Percentiles rank a stretch among this genome's conserved stretches.
These are phyloP conservation scores for Akebia trifoliata DNA, from an alignment of 164 flowering plant genomes.

Conservation along the genomic window DNA sequence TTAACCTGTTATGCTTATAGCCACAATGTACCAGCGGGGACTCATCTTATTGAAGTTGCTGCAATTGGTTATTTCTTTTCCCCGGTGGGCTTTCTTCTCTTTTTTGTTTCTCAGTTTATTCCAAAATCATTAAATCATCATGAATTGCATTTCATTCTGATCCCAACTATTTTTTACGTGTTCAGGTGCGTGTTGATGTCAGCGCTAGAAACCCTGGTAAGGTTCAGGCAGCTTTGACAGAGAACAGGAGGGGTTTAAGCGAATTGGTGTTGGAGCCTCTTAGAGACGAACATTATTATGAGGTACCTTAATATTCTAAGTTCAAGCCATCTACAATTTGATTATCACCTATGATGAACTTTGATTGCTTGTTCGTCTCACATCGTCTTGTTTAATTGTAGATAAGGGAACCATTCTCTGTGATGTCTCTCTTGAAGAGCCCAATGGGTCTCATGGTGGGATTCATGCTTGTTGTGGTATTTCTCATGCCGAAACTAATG, in stretches of 20 bases:
- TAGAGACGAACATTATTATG: slow-evolving; percentile 80
- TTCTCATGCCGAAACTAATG: slow-evolving; percentile 85
- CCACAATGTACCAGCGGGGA: slow-evolving; percentile 89
- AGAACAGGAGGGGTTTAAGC: slow-evolving; percentile 66
- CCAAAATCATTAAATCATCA: not conserved
- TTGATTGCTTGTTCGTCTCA: not conserved
- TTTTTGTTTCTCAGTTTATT: not conserved
- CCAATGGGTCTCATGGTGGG: slow-evolving; percentile 99
- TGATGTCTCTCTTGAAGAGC: slow-evolving; percentile 80
- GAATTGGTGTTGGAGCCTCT: slow-evolving; percentile 91
- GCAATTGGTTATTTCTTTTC: slow-evolving; percentile 88
- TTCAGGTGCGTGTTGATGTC: slow-evolving; percentile 92
- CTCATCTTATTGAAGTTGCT: slow-evolving; percentile 94
- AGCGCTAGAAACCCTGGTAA: slow-evolving; percentile 96
- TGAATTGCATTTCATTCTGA: not conserved
- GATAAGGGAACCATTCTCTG: slow-evolving; percentile 84
- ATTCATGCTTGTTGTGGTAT: slow-evolving; percentile 84
- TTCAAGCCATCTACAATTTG: not conserved
- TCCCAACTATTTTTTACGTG: slow-evolving; percentile 7
- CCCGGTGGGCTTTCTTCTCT: slow-evolving; percentile 49
- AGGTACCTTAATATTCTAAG: slow-evolving; percentile 37
- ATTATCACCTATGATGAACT: not conserved
- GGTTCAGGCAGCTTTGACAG: slow-evolving; percentile 93
- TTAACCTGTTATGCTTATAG: slow-evolving; percentile 45
- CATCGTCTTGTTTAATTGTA: slow-evolving; percentile 28